Base-by-base conservation (phyloP, 2,329 filamentous ascomycete genomes). In the Cladosporium cucumerinum region DNA sequence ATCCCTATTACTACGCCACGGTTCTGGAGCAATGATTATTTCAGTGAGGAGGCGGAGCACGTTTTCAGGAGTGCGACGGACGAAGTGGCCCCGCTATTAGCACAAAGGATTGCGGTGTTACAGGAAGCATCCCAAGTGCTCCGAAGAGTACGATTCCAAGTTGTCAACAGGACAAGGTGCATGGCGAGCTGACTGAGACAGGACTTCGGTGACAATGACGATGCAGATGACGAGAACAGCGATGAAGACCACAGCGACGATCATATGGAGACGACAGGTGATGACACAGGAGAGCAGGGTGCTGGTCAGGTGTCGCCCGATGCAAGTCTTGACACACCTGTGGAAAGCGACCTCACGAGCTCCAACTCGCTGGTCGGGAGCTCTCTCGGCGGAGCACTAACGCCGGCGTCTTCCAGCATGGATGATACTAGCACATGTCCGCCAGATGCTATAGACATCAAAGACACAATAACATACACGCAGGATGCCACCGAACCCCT, bases 1-100 rank as follows among this genome's bases (percentile, higher is more conserved):
- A 91, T 97, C 63, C 91, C 93, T 18, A 96, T 99, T 66, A 97
- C 93, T 6, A 91, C 88, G 66, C 90, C 94, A 6, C 85, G 89
- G 59, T 98, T 92, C 75, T 99, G 94, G 94, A 82, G 66, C 25
- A 70, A 61, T 57, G 43, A 49, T 16, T 43, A 28, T 23, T 51
- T 64, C n/a, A 84, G 96, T 51, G 87, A 92, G 12, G 80, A 89
- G 12, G 78, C 97, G 58, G 84, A 79, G 65, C 85, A 92, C 68
- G 86, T 98, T 48, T 99, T 99, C 77, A 85, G 93, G 65, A 96
- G 93, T 10, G 88, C 87, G 61, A 97, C 92, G 0, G 86, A 90
- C 10, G 94, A 97, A 78, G 85, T 91, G 69, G 96, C 98, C 65
- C 94, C 96, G 0, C 78, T 99, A 67, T 84, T 65, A 6, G 65